Percentiles rank a stretch among this genome's conserved stretches.
Conservation (phyloP, 176 grass and related monocot genomes). For the Thinopyrum elongatum region DNA sequence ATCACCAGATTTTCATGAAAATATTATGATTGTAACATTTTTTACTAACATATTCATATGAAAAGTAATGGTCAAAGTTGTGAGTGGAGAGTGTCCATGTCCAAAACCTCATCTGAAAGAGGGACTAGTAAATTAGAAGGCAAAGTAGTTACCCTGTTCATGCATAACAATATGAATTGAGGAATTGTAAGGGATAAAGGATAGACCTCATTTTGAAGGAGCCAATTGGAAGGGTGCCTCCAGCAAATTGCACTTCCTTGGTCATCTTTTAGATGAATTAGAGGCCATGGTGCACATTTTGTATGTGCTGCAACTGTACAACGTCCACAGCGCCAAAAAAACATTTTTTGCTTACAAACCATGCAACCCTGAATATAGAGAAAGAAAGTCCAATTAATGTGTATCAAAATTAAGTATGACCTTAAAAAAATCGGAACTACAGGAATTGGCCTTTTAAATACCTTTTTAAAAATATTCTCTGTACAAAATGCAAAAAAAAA, state of each 20-base stretch:
- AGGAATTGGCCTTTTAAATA: not conserved
- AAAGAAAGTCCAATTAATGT: slow-evolving; percentile 34
- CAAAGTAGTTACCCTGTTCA: not conserved
- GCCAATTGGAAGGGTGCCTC: slow-evolving; percentile 63
- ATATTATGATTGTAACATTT: not conserved
- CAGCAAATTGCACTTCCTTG: slow-evolving; percentile 60
- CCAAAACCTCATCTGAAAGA: not conserved
- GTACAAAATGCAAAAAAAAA: not conserved
- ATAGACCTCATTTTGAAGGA: slow-evolving; percentile 71
- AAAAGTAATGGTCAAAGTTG: not conserved
- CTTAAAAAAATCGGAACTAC: not conserved
- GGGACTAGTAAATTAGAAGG: not conserved
- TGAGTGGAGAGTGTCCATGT: not conserved
- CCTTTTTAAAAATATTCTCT: not conserved
- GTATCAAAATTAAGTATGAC: not conserved
- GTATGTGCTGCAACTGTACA: slow-evolving; percentile 79
- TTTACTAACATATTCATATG: not conserved
- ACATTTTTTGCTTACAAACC: slow-evolving; percentile 73
- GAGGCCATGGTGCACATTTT: slow-evolving; percentile 85
- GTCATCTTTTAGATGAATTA: slow-evolving; percentile 49
- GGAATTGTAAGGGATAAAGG: slow-evolving; percentile 44
- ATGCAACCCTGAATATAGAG: slow-evolving; percentile 50
- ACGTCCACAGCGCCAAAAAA: slow-evolving; percentile 82
- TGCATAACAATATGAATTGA: slow-evolving; percentile 14
- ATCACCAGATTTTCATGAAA: not conserved